Percentiles rank a stretch among this genome's conserved stretches.
Evolutionary conservation across 345 rosid species (phyloP).

Genomic region (Acer saccharum): DNA sequence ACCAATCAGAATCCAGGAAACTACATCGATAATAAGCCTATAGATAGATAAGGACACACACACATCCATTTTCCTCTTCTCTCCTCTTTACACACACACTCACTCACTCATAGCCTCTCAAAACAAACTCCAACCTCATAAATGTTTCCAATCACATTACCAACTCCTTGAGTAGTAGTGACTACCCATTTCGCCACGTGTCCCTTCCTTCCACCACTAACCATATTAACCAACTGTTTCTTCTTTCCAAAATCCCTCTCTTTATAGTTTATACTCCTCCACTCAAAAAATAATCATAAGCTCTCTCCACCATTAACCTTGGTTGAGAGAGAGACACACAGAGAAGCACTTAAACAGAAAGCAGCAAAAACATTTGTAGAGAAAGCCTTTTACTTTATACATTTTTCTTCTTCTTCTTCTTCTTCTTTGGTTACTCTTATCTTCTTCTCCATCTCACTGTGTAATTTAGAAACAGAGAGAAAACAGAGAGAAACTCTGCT

Average conservation of each 20-base stretch:
- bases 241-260: slow-evolving; percentile 18
- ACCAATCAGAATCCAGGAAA: slow-evolving; percentile 58
- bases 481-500: slow-evolving; percentile 31
- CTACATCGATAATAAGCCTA: slow-evolving; percentile 37
- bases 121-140: slow-evolving; percentile 62
- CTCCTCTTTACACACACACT: background rate
- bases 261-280: slow-evolving; percentile 3
- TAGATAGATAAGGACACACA: slow-evolving; percentile 35
- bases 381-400: background rate
- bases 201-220: slow-evolving; percentile 60
- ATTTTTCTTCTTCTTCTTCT: background rate
- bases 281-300: slow-evolving; percentile 25
- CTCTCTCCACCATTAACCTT: slow-evolving; percentile 5
- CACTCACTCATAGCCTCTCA: background rate
- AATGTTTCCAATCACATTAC: slow-evolving; percentile 19
- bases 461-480: slow-evolving; percentile 27
- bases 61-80: background rate
- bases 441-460: slow-evolving; percentile 19
- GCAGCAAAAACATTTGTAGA: slow-evolving; percentile 3
- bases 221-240: slow-evolving; percentile 40
- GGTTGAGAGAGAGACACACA: background rate
- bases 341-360: background rate
- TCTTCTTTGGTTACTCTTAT: background rate
- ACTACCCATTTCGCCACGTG: slow-evolving; percentile 69
- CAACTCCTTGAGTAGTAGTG: background rate